Base-by-base conservation (phyloP, 1,284 basidiomycete genomes). In the Leccinum laetum region DNA sequence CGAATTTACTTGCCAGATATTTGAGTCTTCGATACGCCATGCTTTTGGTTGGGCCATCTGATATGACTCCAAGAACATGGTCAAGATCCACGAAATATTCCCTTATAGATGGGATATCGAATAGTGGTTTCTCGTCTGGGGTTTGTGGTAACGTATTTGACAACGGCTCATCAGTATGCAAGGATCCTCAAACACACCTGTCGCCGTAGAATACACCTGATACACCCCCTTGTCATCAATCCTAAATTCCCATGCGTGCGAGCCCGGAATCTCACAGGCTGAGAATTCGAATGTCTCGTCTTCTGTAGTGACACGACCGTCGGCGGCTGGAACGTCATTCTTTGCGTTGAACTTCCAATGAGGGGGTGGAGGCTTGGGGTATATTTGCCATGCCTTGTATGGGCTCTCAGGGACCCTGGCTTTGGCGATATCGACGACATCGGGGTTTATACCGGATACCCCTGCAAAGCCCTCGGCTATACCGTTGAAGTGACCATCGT, bases 31-130 rank as follows among this genome's bases (percentile, higher is more conserved):
- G 86, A 80, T 92, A 99, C 0, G 98, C 97, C 75, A 98, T 98
- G 70, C 92, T 95, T 81, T 99, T 99, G 5, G 95, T 92, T 0
- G 98, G 98, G 0, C 98, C 97, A 73, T 97, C 94, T 1, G 93
- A 88, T 68, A 97, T 96, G 65, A 96, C 92, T 10, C 84, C 82
- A 11, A 96, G 84, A 9, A 96, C 83, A 74, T 90, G 95, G 76
- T 99, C 97, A n/a, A 99, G 87, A 76, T 99, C 98, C 60, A 93
- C 83, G 76, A 98, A 99, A 78, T 99, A 99, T 76, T 99, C 96
- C 69, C 91, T 86, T 60, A 99, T 92, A 55, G 86, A 89, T 2
- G 96, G 96, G 4, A 99, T 86, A 64, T 89, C 84, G 73, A 92
- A 95, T 0, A 92, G 75, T 0, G 94, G 92, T 64, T 82, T 82